Percentiles rank a stretch among this genome's conserved stretches.
phyloP scores from a whole-genome alignment of 2,329 filamentous ascomycete species.

The Exophiala lecanii-corni region DNA sequence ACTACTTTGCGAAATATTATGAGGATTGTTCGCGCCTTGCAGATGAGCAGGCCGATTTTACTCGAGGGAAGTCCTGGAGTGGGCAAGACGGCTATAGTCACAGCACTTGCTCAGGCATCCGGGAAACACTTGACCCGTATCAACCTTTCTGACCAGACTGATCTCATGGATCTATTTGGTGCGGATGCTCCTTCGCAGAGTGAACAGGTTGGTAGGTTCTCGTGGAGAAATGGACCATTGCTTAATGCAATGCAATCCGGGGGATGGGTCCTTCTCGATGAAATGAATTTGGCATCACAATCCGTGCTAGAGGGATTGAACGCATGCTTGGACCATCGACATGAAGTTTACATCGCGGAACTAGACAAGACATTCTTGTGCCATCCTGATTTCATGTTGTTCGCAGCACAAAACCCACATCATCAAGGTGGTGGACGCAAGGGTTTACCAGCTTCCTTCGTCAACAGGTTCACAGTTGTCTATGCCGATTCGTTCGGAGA shows the following conservation, averaged over 20 bases:
- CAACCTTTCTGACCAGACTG: constrained; percentile 96
- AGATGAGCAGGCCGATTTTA: constrained; percentile 84
- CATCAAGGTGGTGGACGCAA: constrained; percentile 95
- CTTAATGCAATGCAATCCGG: constrained; percentile 94
- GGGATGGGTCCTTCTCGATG: constrained; percentile 93
- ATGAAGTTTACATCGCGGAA: constrained; percentile 92
- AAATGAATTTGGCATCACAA: constrained; percentile 98
- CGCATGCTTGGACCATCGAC: constrained; percentile 91
- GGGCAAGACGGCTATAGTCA: constrained; percentile 90
- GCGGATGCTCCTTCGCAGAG: constrained; percentile 94
- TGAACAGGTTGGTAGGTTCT: constrained; percentile 83
- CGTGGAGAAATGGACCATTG: constrained; percentile 94
- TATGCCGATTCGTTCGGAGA: constrained; percentile 87
- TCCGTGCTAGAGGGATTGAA: constrained; percentile 95
- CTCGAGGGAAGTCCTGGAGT: constrained; percentile 97
- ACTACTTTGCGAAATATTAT: constrained; percentile 88
- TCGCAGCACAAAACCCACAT: constrained; percentile 95
- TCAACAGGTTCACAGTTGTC: constrained; percentile 96
- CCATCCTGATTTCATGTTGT: constrained; percentile 86
- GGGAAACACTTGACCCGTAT: constrained; percentile 84
- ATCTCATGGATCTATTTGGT: constrained; percentile 94
- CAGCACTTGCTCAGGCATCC: constrained; percentile 73
- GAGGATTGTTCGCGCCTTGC: constrained; percentile 82
- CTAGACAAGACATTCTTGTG: constrained; percentile 89
- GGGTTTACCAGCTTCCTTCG: constrained; percentile 89